Percentiles rank a stretch among this genome's conserved stretches.
Conservation (phyloP, 139 green algal species). For the Closterium sp. region DNA sequence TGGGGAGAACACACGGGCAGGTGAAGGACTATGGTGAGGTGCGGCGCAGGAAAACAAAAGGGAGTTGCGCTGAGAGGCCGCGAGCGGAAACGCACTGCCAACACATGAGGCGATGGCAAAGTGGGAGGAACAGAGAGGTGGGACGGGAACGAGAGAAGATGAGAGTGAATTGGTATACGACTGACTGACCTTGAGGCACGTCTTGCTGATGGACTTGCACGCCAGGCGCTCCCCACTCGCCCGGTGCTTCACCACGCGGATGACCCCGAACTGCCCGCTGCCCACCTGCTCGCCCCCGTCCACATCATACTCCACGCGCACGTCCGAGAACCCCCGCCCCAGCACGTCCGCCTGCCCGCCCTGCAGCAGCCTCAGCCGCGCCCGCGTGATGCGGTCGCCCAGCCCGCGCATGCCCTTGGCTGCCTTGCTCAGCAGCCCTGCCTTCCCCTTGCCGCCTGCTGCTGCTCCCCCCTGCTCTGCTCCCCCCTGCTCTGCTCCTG, state of each 20-base stretch:
- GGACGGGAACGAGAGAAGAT: not conserved
- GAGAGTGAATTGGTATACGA: not conserved
- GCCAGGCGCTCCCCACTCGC: slow-evolving; percentile 62
- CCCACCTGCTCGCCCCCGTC: slow-evolving; percentile 3
- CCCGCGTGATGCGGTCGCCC: not conserved
- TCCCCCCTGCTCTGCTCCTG: too few species aligned
- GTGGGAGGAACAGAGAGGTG: not conserved
- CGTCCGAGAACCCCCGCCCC: not conserved
- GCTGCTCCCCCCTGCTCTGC: too few species aligned
- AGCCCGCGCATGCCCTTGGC: not conserved
- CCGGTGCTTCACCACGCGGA: slow-evolving; percentile 51
- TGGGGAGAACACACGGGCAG: too few species aligned
- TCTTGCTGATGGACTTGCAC: slow-evolving; percentile 87
- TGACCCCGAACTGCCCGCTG: slow-evolving; percentile 40
- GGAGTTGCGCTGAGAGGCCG: too few species aligned
- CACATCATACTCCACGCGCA: not conserved
- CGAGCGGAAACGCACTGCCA: too few species aligned
- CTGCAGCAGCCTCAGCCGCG: not conserved
- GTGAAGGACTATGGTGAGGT: too few species aligned
- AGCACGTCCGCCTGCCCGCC: not conserved
- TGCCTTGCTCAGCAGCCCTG: not conserved
- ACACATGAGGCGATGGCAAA: too few species aligned
- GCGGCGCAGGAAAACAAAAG: too few species aligned
- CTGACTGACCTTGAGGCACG: slow-evolving; percentile 4
- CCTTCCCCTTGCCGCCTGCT: not conserved